Conservation (phyloP, 306 rosid genomes). For the Dalbergia cultrata region DNA sequence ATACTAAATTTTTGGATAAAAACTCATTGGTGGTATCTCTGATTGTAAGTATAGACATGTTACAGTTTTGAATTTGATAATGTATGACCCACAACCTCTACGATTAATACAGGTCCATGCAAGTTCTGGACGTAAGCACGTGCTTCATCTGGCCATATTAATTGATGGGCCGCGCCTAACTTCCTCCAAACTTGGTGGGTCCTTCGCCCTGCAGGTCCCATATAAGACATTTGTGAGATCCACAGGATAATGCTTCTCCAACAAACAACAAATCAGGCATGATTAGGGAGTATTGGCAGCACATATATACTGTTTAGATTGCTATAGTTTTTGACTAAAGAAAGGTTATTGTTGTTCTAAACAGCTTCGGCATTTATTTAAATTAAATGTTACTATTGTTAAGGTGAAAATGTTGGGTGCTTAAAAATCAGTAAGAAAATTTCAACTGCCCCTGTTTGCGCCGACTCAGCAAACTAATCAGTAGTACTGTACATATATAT, state of each 20-base stretch:
- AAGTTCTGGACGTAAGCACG: slow-evolving; percentile 13
- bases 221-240: slow-evolving; percentile 42
- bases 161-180: slow-evolving; percentile 28
- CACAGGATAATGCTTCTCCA: slow-evolving; percentile 49
- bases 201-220: slow-evolving; percentile 30
- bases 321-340: neutral
- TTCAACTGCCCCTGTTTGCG: too few relatives aligned
- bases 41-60: slow-evolving; percentile 4
- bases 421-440: neutral
- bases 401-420: neutral
- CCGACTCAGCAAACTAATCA: too few relatives aligned
- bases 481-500: too few relatives aligned
- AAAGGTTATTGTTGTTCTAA: neutral
- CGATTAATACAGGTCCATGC: slow-evolving; percentile 28
- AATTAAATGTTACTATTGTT: neutral
- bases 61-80: neutral
- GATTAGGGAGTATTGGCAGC: slow-evolving; percentile 1
- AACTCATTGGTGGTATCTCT: neutral
- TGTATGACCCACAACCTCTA: slow-evolving; percentile 38
- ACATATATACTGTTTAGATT: neutral
- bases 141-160: slow-evolving; percentile 38
- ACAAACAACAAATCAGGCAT: slow-evolving; percentile 37
- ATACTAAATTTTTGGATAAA: too few relatives aligned
- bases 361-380: neutral
- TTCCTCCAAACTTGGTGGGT: slow-evolving; percentile 23